Base-by-base conservation (phyloP, 352 stramenopile species). In the Saprolegnia diclina region DNA sequence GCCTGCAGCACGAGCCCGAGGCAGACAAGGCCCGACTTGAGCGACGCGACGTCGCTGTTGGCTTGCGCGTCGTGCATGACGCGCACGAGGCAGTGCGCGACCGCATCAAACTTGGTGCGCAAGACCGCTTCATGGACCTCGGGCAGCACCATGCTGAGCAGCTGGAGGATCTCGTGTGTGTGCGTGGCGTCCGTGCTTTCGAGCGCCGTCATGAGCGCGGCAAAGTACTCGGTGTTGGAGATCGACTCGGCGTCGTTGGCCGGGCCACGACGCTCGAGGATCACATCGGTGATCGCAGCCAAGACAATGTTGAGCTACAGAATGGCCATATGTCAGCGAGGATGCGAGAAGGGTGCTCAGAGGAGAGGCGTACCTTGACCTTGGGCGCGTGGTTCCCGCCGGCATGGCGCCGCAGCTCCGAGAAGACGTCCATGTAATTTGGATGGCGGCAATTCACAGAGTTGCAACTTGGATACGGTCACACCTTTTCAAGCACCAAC, bases 181-280 rank as follows among this genome's bases (percentile, higher is more conserved):
- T 94, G 87, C 52, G 85, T 86, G 55, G 79, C 76, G 26, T 78
- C 77, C 5, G 81, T 82, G 0, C 84, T 82, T 72, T 94, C 87
- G 62, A 94, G 77, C 56, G 83, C 87, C 19, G 87, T 94, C 87
- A 94, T 93, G 63, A 94, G 78, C 65, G 87, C 84, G 14, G 87
- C 87, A 65, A 94, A 94, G 71, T 94, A 94, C 77, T 94, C 87
- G 37, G 84, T 91, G 70, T 78, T 79, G n/a, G 85, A 88, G 59
- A 89, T 84, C 16, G 82, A 71, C 1, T 52, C 48, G 13, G 46
- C 44, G 37, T 74, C 73, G 21, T 32, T 63, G 42, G 24, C 73
- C 44, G 16, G 3, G 11, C 32, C 21, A 67, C 87, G 83, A 21
- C 83, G 85, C 67, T 94, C 87, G 64, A 85, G 78, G 76, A 94